These are phyloP conservation scores for Penicillium turbatum DNA, from an alignment of 495 filamentous ascomycete species.

Conservation along the genomic window DNA sequence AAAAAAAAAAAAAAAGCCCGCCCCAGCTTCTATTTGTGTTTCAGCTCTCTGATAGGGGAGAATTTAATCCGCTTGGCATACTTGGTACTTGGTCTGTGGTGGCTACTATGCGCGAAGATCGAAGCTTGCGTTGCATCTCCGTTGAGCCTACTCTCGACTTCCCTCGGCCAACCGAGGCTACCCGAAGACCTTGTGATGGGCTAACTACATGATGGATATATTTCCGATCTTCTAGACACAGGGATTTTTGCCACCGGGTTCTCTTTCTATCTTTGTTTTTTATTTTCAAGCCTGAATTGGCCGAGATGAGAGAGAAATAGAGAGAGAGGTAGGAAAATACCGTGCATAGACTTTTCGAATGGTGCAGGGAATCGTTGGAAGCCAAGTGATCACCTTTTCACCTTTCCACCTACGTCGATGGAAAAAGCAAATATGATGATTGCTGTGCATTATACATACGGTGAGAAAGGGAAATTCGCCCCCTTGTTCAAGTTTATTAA, in stretches of 20 bases:
- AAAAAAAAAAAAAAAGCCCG: not conserved
- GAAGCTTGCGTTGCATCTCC: not conserved
- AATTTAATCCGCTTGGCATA: not conserved
- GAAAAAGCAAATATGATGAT: too few relatives aligned
- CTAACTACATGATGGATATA: not conserved
- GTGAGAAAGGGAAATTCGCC: too few relatives aligned
- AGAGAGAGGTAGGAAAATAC: too few relatives aligned
- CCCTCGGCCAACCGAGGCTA: conserved; percentile 16
- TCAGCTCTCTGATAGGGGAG: not conserved
- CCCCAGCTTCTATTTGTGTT: not conserved
- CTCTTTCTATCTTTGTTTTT: too few relatives aligned
- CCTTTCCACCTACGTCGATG: too few relatives aligned
- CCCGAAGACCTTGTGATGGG: conserved; percentile 14
- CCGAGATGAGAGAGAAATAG: not conserved
- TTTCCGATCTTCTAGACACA: conserved; percentile 10
- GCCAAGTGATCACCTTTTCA: too few relatives aligned
- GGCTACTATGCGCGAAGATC: not conserved
- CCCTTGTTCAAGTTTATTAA: too few relatives aligned
- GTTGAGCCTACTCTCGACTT: not conserved
- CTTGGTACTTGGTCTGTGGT: not conserved
- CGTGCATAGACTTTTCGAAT: too few relatives aligned
- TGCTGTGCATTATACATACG: too few relatives aligned
- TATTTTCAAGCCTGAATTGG: too few relatives aligned
- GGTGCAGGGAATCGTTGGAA: too few relatives aligned
- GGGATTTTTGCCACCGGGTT: conserved; percentile 8